Conservation (phyloP, 176 grass and related monocot species). For the Coix lacrymajobi region DNA sequence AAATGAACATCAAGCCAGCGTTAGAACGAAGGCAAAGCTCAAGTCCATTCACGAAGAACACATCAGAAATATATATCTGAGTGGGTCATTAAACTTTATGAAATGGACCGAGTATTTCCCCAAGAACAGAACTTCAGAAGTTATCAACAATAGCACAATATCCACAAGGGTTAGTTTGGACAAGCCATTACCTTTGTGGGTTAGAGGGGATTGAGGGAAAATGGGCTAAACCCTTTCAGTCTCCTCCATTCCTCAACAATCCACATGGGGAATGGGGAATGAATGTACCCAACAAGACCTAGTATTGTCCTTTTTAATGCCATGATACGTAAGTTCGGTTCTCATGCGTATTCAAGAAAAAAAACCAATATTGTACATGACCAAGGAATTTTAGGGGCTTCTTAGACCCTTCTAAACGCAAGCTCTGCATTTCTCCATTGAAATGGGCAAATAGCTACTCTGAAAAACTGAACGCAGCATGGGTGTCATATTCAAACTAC, state of each 20-base stretch:
- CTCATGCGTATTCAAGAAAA: neutral
- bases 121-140: neutral
- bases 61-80: neutral
- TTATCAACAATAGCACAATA: neutral
- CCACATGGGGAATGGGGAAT: neutral
- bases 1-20: neutral
- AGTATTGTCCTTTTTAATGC: neutral
- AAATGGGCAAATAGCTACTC: constrained; percentile 10
- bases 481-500: constrained; percentile 14
- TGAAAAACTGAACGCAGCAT: neutral
- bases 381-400: neutral
- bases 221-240: neutral
- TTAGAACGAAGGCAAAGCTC: neutral
- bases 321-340: neutral
- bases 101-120: neutral
- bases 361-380: constrained; percentile 6
- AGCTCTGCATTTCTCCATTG: neutral
- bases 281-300: neutral
- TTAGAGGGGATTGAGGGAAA: neutral
- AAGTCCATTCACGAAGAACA: neutral
- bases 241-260: neutral
- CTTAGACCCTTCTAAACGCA: constrained; percentile 2
- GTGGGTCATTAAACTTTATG: neutral
- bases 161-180: neutral
- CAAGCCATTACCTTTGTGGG: neutral